Conservation (phyloP, 2,329 filamentous ascomycete species). For the Epichloe coenophiala region DNA sequence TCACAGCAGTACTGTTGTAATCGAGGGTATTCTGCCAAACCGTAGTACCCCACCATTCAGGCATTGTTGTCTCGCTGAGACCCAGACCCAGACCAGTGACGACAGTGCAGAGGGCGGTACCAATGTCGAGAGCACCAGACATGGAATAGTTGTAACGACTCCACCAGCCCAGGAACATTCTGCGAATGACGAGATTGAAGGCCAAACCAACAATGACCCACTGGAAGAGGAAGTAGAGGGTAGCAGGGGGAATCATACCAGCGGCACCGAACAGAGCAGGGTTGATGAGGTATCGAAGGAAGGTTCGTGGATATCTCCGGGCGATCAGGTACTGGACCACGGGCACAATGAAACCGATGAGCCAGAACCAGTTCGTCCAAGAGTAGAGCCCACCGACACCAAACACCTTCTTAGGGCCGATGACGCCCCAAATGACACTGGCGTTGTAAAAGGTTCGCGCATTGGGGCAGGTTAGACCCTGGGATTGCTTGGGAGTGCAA, state of each 20-base stretch:
- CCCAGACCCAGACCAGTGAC: slow-evolving; percentile 35
- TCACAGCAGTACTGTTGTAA: slow-evolving; percentile 13
- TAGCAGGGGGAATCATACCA: slow-evolving; percentile 38
- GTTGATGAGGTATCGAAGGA: slow-evolving; percentile 35
- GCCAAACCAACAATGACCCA: slow-evolving; percentile 41
- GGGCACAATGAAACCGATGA: slow-evolving; percentile 36
- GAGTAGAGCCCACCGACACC: slow-evolving; percentile 29
- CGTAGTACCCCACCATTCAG: slow-evolving; percentile 34
- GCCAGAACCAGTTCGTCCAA: slow-evolving; percentile 40
- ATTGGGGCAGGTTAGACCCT: slow-evolving; percentile 42
- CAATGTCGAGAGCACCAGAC: slow-evolving; percentile 44
- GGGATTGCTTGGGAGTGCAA: slow-evolving; percentile 32
- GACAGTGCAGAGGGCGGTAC: slow-evolving; percentile 42
- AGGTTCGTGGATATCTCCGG: slow-evolving; percentile 30
- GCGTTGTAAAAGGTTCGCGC: slow-evolving; percentile 47
- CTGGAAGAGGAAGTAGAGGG: slow-evolving; percentile 38
- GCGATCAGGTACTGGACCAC: slow-evolving; percentile 34
- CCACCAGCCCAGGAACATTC: slow-evolving; percentile 42
- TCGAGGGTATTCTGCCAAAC: slow-evolving; percentile 19
- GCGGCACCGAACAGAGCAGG: slow-evolving; percentile 40
- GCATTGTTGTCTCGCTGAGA: slow-evolving; percentile 29
- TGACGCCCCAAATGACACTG: slow-evolving; percentile 47
- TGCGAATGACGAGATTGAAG: slow-evolving; percentile 40
- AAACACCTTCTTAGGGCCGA: slow-evolving; percentile 28
- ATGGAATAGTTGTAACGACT: slow-evolving; percentile 44